phyloP scores from a whole-genome alignment of 2,329 filamentous ascomycete species.

The Fusarium pseudograminearum region DNA sequence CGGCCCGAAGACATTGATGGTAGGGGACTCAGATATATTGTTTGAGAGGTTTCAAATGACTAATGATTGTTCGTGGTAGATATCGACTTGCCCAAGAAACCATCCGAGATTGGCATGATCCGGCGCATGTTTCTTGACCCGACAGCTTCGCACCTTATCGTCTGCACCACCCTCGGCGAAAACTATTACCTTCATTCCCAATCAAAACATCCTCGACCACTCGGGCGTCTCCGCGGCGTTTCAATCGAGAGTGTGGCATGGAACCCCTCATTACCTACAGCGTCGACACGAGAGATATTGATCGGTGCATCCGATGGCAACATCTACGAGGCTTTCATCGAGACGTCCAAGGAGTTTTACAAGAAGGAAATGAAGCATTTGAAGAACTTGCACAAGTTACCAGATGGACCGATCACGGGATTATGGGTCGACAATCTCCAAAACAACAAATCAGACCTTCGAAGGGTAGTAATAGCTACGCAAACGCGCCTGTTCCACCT shows the following conservation, averaged over 20 bases:
- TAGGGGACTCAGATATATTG: constrained; percentile 52
- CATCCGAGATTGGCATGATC: constrained; percentile 91
- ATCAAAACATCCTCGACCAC: constrained; percentile 84
- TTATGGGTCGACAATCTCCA: constrained; percentile 83
- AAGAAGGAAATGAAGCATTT: constrained; percentile 93
- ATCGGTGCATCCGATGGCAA: constrained; percentile 93
- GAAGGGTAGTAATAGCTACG: constrained; percentile 84
- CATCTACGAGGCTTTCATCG: constrained; percentile 94
- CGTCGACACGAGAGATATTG: constrained; percentile 93
- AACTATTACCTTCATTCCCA: constrained; percentile 99
- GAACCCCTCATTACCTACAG: constrained; percentile 93
- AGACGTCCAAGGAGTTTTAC: constrained; percentile 95
- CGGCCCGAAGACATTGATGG: constrained; percentile 95
- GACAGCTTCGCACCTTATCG: constrained; percentile 91
- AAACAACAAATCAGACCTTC: constrained; percentile 76
- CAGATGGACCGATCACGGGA: constrained; percentile 86
- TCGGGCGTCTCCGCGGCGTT: constrained; percentile 86
- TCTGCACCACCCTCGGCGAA: constrained; percentile 91
- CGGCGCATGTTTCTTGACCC: constrained; percentile 97
- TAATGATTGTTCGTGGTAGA: constrained; percentile 64
- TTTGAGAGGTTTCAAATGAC: not conserved
- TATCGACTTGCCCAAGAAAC: constrained; percentile 95
- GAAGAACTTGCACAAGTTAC: constrained; percentile 83
- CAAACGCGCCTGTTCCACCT: constrained; percentile 84
- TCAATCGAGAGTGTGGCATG: constrained; percentile 91